phyloP scores from a whole-genome alignment of 2,329 filamentous ascomycete genomes.

The Tolypocladium pustulatum region DNA sequence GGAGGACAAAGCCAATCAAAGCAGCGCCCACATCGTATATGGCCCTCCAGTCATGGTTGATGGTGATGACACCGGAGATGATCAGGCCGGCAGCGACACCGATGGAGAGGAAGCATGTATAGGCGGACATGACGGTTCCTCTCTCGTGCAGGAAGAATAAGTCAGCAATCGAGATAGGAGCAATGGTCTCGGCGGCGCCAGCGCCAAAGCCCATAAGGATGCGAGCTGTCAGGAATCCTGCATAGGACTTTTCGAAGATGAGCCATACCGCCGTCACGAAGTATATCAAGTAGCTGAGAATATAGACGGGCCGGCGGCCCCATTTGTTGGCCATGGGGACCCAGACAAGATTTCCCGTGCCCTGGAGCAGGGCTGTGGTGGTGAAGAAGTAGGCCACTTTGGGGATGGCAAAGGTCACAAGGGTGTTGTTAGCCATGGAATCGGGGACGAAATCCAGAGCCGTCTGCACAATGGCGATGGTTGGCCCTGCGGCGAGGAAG shows the following conservation, averaged over 20 bases:
- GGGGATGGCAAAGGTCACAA: constrained; percentile 23
- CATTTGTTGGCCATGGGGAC: constrained; percentile 34
- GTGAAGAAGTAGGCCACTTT: constrained; percentile 43
- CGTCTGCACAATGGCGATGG: constrained; percentile 37
- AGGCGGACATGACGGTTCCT: constrained; percentile 37
- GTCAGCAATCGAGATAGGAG: constrained; percentile 41
- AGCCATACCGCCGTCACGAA: constrained; percentile 30
- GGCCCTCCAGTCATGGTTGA: constrained; percentile 34
- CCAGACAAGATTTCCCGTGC: constrained; percentile 35
- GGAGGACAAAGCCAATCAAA: constrained; percentile 35
- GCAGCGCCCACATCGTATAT: constrained; percentile 41
- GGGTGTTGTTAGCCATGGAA: constrained; percentile 13
- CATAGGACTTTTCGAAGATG: constrained; percentile 29
- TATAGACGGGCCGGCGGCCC: constrained; percentile 31
- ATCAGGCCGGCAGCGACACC: constrained; percentile 32
- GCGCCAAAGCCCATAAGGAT: constrained; percentile 42
- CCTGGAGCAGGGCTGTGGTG: constrained; percentile 36
- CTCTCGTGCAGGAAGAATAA: constrained; percentile 48
- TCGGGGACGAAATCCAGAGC: constrained; percentile 35
- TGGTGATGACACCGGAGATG: constrained; percentile 37
- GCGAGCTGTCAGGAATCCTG: constrained; percentile 31
- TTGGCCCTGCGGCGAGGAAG: constrained; percentile 44
- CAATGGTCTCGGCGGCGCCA: constrained; percentile 40
- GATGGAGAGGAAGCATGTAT: constrained; percentile 28
- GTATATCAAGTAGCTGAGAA: constrained; percentile 33